phyloP scores from a whole-genome alignment of 805 yeast species.

The Pichia rugopelliculosa region DNA sequence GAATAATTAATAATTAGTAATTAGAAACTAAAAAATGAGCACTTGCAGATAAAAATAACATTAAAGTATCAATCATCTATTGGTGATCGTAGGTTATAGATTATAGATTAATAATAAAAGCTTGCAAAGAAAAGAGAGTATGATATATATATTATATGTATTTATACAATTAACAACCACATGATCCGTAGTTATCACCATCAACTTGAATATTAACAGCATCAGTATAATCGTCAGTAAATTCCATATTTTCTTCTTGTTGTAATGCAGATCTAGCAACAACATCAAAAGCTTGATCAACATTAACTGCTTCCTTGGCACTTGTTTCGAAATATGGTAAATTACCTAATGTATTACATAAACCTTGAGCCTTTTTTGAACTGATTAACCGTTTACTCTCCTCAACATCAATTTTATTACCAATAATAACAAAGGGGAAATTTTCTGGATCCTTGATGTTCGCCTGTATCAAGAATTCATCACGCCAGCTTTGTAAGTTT shows the following conservation, averaged over 20 bases:
- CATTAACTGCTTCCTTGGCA: slow-evolving; percentile 94
- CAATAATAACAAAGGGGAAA: slow-evolving; percentile 92
- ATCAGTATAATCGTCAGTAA: slow-evolving; percentile 89
- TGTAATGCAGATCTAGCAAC: slow-evolving; percentile 93
- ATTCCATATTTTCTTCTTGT: slow-evolving; percentile 89
- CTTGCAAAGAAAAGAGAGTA: not conserved
- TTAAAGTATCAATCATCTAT: not conserved
- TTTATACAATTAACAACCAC: slow-evolving; percentile 47
- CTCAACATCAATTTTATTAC: slow-evolving; percentile 92
- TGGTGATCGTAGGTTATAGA: not conserved
- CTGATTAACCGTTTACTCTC: slow-evolving; percentile 75
- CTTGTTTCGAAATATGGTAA: slow-evolving; percentile 94
- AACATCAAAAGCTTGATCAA: slow-evolving; percentile 92
- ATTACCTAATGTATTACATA: slow-evolving; percentile 44
- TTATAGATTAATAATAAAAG: not conserved
- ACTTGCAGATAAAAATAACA: no score
- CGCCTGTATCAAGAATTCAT: slow-evolving; percentile 90
- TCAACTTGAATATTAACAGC: slow-evolving; percentile 94
- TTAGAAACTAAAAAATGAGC: no score
- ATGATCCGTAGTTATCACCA: slow-evolving; percentile 58
- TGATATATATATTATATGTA: not conserved
- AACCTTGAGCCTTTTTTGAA: slow-evolving; percentile 42
- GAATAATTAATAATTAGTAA: no score
- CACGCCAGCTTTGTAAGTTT: slow-evolving; percentile 84
- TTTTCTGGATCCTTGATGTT: slow-evolving; percentile 89